Evolutionary conservation across 2,329 filamentous ascomycete genomes (phyloP).

Genomic region (Sordariomycetes sp.): DNA sequence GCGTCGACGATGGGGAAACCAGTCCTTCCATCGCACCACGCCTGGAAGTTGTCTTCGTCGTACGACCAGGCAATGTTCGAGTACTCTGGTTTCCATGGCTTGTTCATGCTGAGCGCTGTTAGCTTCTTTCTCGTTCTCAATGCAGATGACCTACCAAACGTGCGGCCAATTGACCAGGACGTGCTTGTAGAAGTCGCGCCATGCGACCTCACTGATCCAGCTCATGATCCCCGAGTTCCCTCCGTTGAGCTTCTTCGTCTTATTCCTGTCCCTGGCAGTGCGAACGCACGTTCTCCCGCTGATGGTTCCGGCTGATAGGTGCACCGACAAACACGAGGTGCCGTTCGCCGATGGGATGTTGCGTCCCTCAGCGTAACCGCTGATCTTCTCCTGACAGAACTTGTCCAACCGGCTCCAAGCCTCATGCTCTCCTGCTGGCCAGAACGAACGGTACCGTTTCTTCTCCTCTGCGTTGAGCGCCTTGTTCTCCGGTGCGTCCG

Average conservation of each 20-base stretch:
- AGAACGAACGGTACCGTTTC: slow-evolving; percentile 47
- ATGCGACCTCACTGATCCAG: slow-evolving; percentile 79
- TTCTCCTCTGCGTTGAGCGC: slow-evolving; percentile 48
- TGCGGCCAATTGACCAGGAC: slow-evolving; percentile 82
- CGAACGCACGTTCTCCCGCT: slow-evolving; percentile 58
- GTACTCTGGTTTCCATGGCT: slow-evolving; percentile 70
- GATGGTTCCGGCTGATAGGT: slow-evolving; percentile 61
- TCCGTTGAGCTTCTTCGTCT: slow-evolving; percentile 54
- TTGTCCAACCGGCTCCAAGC: slow-evolving; percentile 53
- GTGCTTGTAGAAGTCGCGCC: slow-evolving; percentile 84
- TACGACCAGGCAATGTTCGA: slow-evolving; percentile 79
- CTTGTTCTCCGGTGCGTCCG: slow-evolving; percentile 55
- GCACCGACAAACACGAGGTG: slow-evolving; percentile 64
- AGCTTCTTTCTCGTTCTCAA: neutral
- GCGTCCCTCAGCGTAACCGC: slow-evolving; percentile 51
- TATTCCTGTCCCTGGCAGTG: slow-evolving; percentile 53
- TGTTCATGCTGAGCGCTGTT: slow-evolving; percentile 39
- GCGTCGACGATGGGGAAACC: slow-evolving; percentile 81
- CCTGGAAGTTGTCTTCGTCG: slow-evolving; percentile 55
- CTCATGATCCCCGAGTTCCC: slow-evolving; percentile 56
- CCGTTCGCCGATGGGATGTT: slow-evolving; percentile 54
- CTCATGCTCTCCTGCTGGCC: slow-evolving; percentile 70
- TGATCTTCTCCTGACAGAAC: slow-evolving; percentile 58
- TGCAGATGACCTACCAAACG: slow-evolving; percentile 46
- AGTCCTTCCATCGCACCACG: slow-evolving; percentile 67